Percentiles rank a stretch among this genome's conserved stretches.
phyloP scores from a whole-genome alignment of 345 rosid genomes.

The Dimocarpus longan region DNA sequence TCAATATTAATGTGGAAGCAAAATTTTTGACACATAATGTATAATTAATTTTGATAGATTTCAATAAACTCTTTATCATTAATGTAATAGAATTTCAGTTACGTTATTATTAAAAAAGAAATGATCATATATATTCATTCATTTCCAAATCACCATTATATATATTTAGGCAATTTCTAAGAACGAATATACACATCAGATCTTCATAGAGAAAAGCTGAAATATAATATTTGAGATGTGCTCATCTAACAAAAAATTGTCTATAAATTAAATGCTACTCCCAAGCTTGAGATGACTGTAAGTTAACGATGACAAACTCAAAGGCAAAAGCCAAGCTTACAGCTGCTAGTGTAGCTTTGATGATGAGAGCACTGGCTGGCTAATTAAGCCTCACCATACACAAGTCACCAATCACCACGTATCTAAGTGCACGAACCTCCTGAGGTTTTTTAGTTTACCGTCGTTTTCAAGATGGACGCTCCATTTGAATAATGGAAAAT shows the following conservation, averaged over 20 bases:
- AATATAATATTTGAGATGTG: not conserved
- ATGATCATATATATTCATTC: too few species aligned
- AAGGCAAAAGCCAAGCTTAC: not conserved
- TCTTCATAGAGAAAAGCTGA: not conserved
- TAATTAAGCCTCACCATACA: not conserved
- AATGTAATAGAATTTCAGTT: too few species aligned
- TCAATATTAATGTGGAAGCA: too few species aligned
- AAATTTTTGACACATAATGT: too few species aligned
- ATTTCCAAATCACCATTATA: too few species aligned
- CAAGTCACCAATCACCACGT: not conserved
- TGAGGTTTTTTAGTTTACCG: not conserved
- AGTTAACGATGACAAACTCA: not conserved
- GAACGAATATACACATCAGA: too few species aligned
- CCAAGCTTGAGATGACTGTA: not conserved
- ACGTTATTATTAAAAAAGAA: too few species aligned
- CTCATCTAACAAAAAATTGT: not conserved
- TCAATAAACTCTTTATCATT: too few species aligned
- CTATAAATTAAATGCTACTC: not conserved
- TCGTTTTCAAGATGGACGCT: slow-evolving; percentile 22
- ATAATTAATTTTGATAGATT: too few species aligned
- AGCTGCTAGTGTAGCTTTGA: too few species aligned
- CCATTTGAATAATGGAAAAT: slow-evolving; percentile 9
- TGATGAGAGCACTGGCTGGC: not conserved
- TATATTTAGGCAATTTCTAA: too few species aligned
- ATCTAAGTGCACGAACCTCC: slow-evolving; percentile 4